Base-by-base conservation (phyloP, 805 yeast species). In the Blastobotrys parvus region DNA sequence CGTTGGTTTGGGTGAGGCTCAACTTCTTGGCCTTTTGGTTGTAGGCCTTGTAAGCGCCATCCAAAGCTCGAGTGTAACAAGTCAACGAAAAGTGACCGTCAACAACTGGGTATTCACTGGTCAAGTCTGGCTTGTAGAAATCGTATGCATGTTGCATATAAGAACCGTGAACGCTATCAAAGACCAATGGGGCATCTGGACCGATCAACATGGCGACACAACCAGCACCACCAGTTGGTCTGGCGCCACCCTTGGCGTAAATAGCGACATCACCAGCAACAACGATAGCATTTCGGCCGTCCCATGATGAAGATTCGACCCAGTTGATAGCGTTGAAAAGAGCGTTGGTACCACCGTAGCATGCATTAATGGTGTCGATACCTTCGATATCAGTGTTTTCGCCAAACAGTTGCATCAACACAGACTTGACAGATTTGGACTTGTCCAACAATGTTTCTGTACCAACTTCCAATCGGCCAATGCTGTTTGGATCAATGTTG, bases 141-240 rank as follows among this genome's bases (percentile, higher is more conserved):
- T 92, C 98, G 67, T 92, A 92, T 35, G 92, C 96, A 63, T 92
- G 95, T 67, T 86, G 90, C 94, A 92, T 85, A 74, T 71, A 85
- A 18, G 95, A 76, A 51, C 97, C 97, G 70, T 92, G 86, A 47
- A 78, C 76, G 36, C 82, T 69, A 57, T 92, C 97, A 57, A 92
- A 80, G 33, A 86, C 96, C 54, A 92, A 75, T 53, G 98, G 98
- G 33, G 98, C 97, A 62, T 92, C 95, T 42, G 97, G 95, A 41
- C 98, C 98, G 58, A 92, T 85, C 63, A 84, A 78, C 61, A 92
- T 58, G 35, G 98, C 98, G 47, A 90, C 94, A 38, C 94, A 75
- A 63, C 98, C 98, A 43, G 94, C 97, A 71, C 98, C 98, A 65
- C 98, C 98, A 42, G 98, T 92, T 61, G 98, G 98, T 75, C 98